Percentiles rank a stretch among this genome's conserved stretches.
Evolutionary conservation across 345 rosid species (phyloP).

Genomic region (Eucalyptus regnans): DNA sequence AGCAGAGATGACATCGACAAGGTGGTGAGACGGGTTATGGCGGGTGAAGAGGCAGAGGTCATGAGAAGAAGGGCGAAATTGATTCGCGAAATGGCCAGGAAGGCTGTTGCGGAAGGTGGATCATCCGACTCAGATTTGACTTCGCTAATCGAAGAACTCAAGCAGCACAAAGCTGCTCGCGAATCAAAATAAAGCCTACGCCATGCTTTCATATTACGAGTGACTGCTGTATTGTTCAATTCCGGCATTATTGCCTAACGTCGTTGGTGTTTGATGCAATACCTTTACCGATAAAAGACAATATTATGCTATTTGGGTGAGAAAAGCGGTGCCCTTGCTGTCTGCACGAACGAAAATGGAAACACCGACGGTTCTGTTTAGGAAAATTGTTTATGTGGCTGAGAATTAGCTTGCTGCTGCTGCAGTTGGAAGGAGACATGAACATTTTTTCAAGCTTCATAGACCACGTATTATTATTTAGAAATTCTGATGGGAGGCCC

Average conservation of each 20-base stretch:
- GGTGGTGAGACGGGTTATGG: too few relatives aligned
- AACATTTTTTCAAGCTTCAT: neutral
- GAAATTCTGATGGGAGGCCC: neutral
- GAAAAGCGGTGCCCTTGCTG: neutral
- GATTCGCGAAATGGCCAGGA: too few relatives aligned
- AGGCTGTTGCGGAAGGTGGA: too few relatives aligned
- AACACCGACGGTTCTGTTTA: accelerated
- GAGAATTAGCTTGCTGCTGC: neutral
- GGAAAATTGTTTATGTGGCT: neutral
- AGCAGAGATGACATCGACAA: too few relatives aligned
- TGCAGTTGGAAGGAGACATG: neutral
- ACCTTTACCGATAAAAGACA: neutral
- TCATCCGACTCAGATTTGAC: too few relatives aligned
- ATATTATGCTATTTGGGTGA: accelerated
- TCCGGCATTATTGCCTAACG: neutral
- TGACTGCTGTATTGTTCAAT: neutral
- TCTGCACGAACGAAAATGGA: neutral
- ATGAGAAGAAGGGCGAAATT: too few relatives aligned
- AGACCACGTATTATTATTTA: neutral
- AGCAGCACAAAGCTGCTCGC: too few relatives aligned
- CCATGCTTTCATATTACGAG: neutral
- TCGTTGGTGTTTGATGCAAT: neutral
- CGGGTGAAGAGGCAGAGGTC: too few relatives aligned
- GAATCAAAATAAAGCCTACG: too few relatives aligned
- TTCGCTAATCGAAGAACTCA: too few relatives aligned